Conservation (phyloP, 768 basidiomycete species). For the Leccinum aurantiacum region DNA sequence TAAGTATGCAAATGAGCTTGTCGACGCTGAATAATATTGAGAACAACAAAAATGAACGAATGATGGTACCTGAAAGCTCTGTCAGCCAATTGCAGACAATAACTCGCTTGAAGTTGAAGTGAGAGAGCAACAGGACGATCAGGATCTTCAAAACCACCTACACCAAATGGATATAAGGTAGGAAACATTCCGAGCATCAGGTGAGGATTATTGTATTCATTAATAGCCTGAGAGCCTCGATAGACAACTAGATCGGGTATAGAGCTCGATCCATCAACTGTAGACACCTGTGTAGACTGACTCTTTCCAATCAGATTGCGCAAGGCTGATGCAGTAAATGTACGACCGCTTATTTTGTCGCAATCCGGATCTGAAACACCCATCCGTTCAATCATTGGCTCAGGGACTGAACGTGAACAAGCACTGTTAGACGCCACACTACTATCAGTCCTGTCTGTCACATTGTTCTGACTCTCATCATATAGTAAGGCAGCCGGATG, state of each 20-base stretch:
- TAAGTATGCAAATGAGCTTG: neutral
- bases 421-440: too few relatives aligned
- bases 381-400: conserved; percentile 26
- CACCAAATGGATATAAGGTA: conserved; percentile 32
- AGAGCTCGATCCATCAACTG: too few relatives aligned
- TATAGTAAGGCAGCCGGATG: neutral
- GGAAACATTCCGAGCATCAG: conserved; percentile 34
- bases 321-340: conserved; percentile 27
- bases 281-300: neutral
- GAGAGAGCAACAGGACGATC: neutral
- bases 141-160: conserved; percentile 32
- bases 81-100: too few relatives aligned
- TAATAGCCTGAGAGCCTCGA: conserved; percentile 19
- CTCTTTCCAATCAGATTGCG: conserved; percentile 16
- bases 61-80: neutral
- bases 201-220: conserved; percentile 34
- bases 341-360: conserved; percentile 20
- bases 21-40: neutral
- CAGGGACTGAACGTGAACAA: neutral
- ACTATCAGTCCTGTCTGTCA: too few relatives aligned
- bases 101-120: neutral
- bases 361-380: conserved; percentile 34
- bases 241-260: conserved; percentile 27
- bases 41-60: neutral
- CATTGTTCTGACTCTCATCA: too few relatives aligned